Conservation (phyloP, 306 rosid species). For the Calophaca sinica region DNA sequence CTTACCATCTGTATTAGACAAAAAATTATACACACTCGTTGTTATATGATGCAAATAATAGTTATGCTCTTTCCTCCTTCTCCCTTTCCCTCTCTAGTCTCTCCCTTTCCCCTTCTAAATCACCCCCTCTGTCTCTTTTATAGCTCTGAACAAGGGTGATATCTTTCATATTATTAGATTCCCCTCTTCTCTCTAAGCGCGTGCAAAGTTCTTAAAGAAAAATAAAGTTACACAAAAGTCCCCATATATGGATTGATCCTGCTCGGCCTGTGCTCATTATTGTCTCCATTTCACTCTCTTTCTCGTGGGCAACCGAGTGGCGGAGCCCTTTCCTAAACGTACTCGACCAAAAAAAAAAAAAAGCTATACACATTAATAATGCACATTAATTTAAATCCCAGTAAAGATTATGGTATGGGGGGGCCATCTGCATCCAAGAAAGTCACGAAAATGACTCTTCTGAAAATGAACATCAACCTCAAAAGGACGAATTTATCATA, state of each 20-base stretch:
- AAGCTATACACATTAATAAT: too few species aligned
- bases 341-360: too few species aligned
- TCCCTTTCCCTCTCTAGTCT: too few species aligned
- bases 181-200: not conserved
- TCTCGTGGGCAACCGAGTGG: not conserved
- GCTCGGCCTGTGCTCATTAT: not conserved
- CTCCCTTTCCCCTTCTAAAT: too few species aligned
- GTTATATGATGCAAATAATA: too few species aligned
- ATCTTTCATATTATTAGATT: too few species aligned
- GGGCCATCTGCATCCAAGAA: constrained; percentile 24
- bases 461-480: constrained; percentile 20
- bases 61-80: too few species aligned
- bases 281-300: not conserved
- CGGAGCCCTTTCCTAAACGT: not conserved
- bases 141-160: too few species aligned
- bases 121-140: too few species aligned
- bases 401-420: not conserved
- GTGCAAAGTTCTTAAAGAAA: not conserved
- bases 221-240: not conserved
- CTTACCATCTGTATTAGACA: too few species aligned
- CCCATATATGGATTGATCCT: not conserved
- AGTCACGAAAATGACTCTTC: constrained; percentile 38
- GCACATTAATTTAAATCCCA: not conserved
- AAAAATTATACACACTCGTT: too few species aligned
- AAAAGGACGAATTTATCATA: constrained; percentile 1